Percentiles rank a stretch among this genome's conserved stretches.
phyloP scores from a whole-genome alignment of 2,329 filamentous ascomycete species.

The Scytalidium sp. region DNA sequence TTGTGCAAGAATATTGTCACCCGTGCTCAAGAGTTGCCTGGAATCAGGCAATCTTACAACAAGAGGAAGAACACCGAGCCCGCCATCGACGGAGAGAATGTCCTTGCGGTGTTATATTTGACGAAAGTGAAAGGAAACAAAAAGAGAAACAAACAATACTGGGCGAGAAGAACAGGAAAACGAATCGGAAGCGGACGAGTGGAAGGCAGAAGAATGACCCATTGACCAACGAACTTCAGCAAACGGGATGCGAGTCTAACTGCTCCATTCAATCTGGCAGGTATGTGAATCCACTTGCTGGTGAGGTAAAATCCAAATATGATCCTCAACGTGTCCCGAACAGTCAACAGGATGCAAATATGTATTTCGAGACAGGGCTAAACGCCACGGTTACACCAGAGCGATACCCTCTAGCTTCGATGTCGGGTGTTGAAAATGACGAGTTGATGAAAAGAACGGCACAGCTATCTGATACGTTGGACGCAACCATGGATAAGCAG shows the following conservation, averaged over 20 bases:
- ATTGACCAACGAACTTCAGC: background rate
- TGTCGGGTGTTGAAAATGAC: background rate
- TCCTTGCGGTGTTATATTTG: slow-evolving; percentile 21
- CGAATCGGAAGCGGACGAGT: background rate
- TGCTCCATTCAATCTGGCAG: background rate
- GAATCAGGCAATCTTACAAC: slow-evolving; percentile 20
- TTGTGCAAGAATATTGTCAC: slow-evolving; percentile 22
- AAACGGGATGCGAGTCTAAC: background rate
- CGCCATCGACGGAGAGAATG: slow-evolving; percentile 20
- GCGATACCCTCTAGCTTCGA: background rate
- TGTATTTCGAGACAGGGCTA: background rate
- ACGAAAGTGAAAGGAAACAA: slow-evolving; percentile 9
- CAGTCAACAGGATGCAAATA: background rate
- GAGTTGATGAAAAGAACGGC: background rate
- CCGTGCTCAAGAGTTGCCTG: slow-evolving; percentile 25
- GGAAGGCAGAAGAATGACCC: background rate
- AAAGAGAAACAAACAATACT: background rate
- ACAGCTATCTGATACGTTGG: background rate
- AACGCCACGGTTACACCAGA: background rate
- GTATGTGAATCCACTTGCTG: background rate
- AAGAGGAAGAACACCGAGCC: slow-evolving; percentile 21
- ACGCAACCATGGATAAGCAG: background rate
- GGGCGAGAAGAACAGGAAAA: background rate
- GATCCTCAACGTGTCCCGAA: background rate
- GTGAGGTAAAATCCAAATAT: background rate